phyloP scores from a whole-genome alignment of 352 stramenopile species.

The Phytophthora pisi region DNA sequence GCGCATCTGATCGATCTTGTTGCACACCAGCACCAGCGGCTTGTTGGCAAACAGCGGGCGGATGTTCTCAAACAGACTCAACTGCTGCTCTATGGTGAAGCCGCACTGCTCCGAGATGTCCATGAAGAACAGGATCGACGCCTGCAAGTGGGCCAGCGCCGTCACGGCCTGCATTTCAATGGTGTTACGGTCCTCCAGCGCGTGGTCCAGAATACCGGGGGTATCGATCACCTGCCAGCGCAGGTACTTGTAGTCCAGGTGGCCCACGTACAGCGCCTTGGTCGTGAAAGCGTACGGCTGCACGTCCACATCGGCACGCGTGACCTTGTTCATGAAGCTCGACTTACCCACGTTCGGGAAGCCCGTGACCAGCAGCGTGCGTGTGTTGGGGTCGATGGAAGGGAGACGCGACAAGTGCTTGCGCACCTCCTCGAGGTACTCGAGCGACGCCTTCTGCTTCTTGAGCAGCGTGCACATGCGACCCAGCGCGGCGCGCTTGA shows the following conservation, averaged over 20 bases:
- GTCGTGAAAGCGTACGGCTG: slow-evolving; percentile 99
- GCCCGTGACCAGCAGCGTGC: slow-evolving; percentile 98
- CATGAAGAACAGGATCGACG: slow-evolving; percentile 99
- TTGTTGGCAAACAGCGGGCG: slow-evolving; percentile 99
- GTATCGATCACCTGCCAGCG: slow-evolving; percentile 99
- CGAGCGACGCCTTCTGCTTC: slow-evolving; percentile 98
- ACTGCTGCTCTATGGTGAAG: slow-evolving; percentile 98
- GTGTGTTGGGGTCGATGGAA: slow-evolving; percentile 98
- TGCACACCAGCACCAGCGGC: slow-evolving; percentile 98
- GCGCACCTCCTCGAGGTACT: slow-evolving; percentile 97
- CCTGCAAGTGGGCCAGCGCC: slow-evolving; percentile 98
- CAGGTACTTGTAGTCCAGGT: slow-evolving; percentile 99
- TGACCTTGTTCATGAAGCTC: slow-evolving; percentile 99
- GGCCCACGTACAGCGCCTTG: slow-evolving; percentile 99
- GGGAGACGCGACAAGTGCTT: slow-evolving; percentile 99
- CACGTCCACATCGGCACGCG: slow-evolving; percentile 98
- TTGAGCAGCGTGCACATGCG: slow-evolving; percentile 99
- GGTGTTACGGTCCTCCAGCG: slow-evolving; percentile 99
- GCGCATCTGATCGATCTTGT: slow-evolving; percentile 98
- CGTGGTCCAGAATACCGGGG: slow-evolving; percentile 98
- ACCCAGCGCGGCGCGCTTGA: slow-evolving; percentile 99
- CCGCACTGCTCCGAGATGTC: slow-evolving; percentile 99
- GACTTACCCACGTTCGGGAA: slow-evolving; percentile 99
- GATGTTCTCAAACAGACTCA: slow-evolving; percentile 98
- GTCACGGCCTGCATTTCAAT: slow-evolving; percentile 99